These are phyloP conservation scores for Rhizophagus sp. DNA, from an alignment of 192 early-diverging fungal genomes.

Conservation along the genomic window DNA sequence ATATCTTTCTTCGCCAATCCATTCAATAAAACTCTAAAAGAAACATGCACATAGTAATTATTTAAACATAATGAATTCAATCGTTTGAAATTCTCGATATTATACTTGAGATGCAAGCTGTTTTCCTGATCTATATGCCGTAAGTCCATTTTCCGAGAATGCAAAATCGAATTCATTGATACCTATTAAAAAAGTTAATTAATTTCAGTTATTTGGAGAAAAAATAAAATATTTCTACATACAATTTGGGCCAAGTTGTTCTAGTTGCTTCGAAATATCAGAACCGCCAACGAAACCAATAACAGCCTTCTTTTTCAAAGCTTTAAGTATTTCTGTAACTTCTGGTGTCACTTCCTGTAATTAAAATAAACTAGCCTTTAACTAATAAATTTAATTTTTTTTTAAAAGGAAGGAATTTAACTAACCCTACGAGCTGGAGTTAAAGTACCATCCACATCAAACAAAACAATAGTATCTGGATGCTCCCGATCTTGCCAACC, in stretches of 20 bases:
- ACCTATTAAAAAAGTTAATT: conserved; percentile 42
- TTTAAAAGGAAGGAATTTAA: neutral
- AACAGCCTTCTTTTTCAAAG: conserved; percentile 86
- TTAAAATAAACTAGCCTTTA: neutral
- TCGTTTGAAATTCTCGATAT: conserved; percentile 18
- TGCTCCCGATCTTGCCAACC: conserved; percentile 53
- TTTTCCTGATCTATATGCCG: conserved; percentile 80
- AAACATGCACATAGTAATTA: neutral
- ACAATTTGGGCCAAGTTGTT: conserved; percentile 90
- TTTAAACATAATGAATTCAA: neutral
- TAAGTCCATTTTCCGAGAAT: conserved; percentile 98
- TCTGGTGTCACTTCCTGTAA: conserved; percentile 71
- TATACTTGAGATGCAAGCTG: conserved; percentile 67
- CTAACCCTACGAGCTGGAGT: conserved; percentile 91
- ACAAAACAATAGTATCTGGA: conserved; percentile 85
- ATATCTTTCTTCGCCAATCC: conserved; percentile 93
- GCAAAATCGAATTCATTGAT: conserved; percentile 89
- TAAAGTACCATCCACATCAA: conserved; percentile 97
- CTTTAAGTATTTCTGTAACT: conserved; percentile 74
- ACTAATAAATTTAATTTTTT: neutral
- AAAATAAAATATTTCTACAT: conserved; percentile 20
- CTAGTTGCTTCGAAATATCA: conserved; percentile 90
- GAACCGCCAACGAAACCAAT: conserved; percentile 98
- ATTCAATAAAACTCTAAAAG: conserved; percentile 84
- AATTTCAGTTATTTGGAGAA: neutral